phyloP scores from a whole-genome alignment of 805 yeast genomes.

The Scheffersomyces stipitis region DNA sequence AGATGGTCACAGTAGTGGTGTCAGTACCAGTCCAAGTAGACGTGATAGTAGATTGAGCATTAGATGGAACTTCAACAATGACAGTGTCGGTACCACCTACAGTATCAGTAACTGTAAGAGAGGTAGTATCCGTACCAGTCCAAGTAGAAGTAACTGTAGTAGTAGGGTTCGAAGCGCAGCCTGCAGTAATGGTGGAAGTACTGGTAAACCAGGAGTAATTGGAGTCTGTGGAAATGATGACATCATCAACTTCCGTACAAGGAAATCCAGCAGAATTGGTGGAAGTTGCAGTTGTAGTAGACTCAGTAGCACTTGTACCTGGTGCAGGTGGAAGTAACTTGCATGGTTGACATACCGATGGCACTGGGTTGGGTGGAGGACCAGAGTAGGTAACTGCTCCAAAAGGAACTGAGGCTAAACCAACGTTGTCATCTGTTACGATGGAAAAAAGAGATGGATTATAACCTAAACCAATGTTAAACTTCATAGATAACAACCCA shows the following conservation, averaged over 20 bases:
- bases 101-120: too few relatives aligned
- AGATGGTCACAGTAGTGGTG: too few relatives aligned
- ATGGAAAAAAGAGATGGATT: slow-evolving; percentile 2
- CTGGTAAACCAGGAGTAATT: too few relatives aligned
- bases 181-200: slow-evolving; percentile 3
- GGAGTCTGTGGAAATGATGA: slow-evolving; percentile 18
- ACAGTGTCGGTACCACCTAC: too few relatives aligned
- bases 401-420: slow-evolving; percentile 2
- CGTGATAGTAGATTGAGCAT: too few relatives aligned
- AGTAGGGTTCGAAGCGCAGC: too few relatives aligned
- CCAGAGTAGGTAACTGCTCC: slow-evolving; percentile 11
- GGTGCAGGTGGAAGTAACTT: too few relatives aligned
- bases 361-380: slow-evolving; percentile 7
- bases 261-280: slow-evolving; percentile 3
- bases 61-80: too few relatives aligned
- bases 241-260: slow-evolving; percentile 9
- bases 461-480: slow-evolving; percentile 11
- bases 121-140: too few relatives aligned
- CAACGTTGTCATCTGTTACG: slow-evolving; percentile 5
- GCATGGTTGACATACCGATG: slow-evolving; percentile 5
- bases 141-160: too few relatives aligned
- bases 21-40: too few relatives aligned
- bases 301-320: too few relatives aligned
- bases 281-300: slow-evolving; percentile 3
- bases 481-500: slow-evolving; percentile 4